Evolutionary conservation across 805 yeast species (phyloP), one percentile per base, ranked within the genome.

Genomic region (Tetrapisispora taiwanensis): DNA sequence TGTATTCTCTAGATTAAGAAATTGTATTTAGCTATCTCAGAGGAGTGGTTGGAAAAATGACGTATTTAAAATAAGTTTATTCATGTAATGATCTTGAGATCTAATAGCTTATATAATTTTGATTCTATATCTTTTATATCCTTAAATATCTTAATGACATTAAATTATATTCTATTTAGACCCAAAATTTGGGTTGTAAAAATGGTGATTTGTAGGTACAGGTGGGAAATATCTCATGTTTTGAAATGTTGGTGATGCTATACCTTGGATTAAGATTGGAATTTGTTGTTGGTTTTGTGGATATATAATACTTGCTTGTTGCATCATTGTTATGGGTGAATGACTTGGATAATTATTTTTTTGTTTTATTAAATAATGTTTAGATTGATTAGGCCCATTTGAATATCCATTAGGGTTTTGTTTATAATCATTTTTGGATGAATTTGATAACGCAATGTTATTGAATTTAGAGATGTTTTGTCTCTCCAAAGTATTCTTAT

Each of bases 281-380:
- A 37, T 13, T 27, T 37, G 40, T 37, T 26, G 40, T 28, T 37
- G 40, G 12, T 37, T 20, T 5, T 37, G 40, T 2, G 40, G 26
- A 17, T 27, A 28, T 37, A 27, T 27, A 5, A 37, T 9, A 13
- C 27, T 37, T 15, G 31, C 12, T 18, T 37, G 31, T 3, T 26
- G 40, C 15, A 37, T 2, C 17, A 37, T 14, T 18, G 8, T 24
- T 7, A 37, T 2, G 2, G 40, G 30, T 7, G 40, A 37, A 26
- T 26, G n/a, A 13, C 7, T 37, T 17, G 40, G 10, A 12, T 19
- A 17, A 8, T 8, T 20, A 19, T 20, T 9, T 15, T 17, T 14
- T 12, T 37, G 26, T 37, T 17, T 26, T 5, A 37, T 4, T 13
- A 27, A 17, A 13, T 12, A 27, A 6, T n/a, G 40, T 15, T 26